A percentile compares a stretch with the other conserved stretches of the same genome.
These are phyloP conservation scores for Apostasia shenzhenica DNA, from an alignment of 106 monocot genomes.

Conservation along the genomic window DNA sequence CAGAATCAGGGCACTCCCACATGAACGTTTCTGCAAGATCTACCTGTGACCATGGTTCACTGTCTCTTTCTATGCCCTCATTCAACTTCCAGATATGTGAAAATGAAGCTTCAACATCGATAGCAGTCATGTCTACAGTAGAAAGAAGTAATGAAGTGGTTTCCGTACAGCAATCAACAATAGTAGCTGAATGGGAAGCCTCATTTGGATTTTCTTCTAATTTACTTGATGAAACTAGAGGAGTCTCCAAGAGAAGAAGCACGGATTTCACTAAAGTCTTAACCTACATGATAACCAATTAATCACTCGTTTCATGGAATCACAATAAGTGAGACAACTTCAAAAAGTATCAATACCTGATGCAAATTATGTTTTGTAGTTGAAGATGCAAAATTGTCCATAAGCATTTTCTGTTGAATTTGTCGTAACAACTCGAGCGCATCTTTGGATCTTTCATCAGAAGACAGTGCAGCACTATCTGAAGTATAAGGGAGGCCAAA, in stretches of 20 bases:
- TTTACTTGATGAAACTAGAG: constrained; percentile 17
- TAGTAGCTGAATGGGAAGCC: constrained; percentile 9
- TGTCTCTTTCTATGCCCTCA: constrained; percentile 24
- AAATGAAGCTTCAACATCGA: constrained; percentile 25
- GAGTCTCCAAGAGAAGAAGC: constrained; percentile 28
- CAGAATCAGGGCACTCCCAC: constrained; percentile 85
- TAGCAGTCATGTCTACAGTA: constrained; percentile 7
- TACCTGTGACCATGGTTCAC: constrained; percentile 15
- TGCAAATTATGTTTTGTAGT: constrained; percentile 18
- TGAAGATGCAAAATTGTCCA: constrained; percentile 18
- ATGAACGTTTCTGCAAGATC: constrained; percentile 54
- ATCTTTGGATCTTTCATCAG: constrained; percentile 38
- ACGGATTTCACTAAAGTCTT: constrained; percentile 43
- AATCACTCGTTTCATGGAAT: background rate
- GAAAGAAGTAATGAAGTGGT: constrained; percentile 31
- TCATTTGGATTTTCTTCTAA: constrained; percentile 18
- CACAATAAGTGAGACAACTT: background rate
- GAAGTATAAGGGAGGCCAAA: constrained; percentile 56
- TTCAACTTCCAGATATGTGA: constrained; percentile 48
- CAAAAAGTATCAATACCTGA: constrained; percentile 33
- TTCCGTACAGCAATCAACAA: constrained; percentile 8
- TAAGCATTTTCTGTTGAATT: constrained; percentile 34
- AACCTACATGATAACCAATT: constrained; percentile 32
- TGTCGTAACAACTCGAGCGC: constrained; percentile 27
- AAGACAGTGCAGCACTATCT: constrained; percentile 18